Evolutionary conservation across 2,329 filamentous ascomycete genomes (phyloP), one percentile per base, ranked within the genome.

Genomic region (Arthrinium puccinioides): DNA sequence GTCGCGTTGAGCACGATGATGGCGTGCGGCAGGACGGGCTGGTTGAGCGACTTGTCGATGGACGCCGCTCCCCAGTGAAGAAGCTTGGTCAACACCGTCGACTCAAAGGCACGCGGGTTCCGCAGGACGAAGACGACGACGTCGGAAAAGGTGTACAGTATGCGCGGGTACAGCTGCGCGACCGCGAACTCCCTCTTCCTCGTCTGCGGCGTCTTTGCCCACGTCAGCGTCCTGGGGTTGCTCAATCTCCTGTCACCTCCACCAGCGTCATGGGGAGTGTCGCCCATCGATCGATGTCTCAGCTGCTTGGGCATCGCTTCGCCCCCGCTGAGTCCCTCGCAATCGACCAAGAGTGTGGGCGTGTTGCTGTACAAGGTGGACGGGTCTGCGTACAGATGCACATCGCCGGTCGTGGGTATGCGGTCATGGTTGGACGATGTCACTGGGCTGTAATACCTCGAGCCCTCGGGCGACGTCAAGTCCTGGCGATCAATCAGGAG

Each of bases 1-100:
- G 62, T 57, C 2, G 61, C 63, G 47, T 75, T 75, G 24, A 76
- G 54, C 0, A 67, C 69, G 28, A 77, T 68, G 36, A 77, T 63
- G 6, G 67, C 71, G 46, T 74, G 69, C 3, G 73, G 72, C 4
- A 76, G 59, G 3, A 67, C 62, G 0, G 72, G 72, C 44, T 76
- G 72, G 40, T 76, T 76, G 29, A 68, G 61, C 1, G 70, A 72
- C 41, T 64, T 71, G 43, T 75, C 70, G 6, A 75, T 54, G 2
- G 67, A 66, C 10, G 68, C 63, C 3, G 61, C 60, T 11, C 69
- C 71, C 72, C 71, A 76, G 26, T 63, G 57, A 10, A 75, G 48
- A 5, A 76, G 53, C 41, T 54, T 56, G 33, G 59, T 53, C 15
- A 70, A 53, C 14, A 64, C 62, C 9, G 48, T 51, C 6, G 52